Conservation (phyloP, 2,329 filamentous ascomycete species). For the Cercospora sojina region DNA sequence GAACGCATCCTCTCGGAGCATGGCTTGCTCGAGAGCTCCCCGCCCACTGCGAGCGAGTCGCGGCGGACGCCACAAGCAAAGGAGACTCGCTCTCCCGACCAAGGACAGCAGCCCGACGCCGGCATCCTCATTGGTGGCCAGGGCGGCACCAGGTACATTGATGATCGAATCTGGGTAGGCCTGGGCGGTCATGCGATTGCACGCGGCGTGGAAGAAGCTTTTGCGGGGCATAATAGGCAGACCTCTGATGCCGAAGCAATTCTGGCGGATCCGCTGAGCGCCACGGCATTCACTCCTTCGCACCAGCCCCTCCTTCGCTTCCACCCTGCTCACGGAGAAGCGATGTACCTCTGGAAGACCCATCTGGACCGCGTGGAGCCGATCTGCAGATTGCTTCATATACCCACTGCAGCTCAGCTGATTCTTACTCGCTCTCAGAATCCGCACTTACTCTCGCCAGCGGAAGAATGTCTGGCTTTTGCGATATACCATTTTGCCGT, state of each 20-base stretch:
- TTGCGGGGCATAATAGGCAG: conserved; percentile 28
- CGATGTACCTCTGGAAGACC: conserved; percentile 56
- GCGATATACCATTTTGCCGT: conserved; percentile 59
- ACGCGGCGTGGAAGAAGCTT: conserved; percentile 19
- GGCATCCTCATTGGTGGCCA: conserved; percentile 25
- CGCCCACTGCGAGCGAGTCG: neutral
- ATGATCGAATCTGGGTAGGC: conserved; percentile 32
- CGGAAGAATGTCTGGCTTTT: conserved; percentile 59
- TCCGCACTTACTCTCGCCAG: conserved; percentile 56
- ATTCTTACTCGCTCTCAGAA: conserved; percentile 44
- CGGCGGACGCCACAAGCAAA: neutral
- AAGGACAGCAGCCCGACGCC: neutral
- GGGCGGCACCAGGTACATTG: conserved; percentile 44
- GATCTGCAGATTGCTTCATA: conserved; percentile 66
- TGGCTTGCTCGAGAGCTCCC: conserved; percentile 29
- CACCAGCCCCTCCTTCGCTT: conserved; percentile 37
- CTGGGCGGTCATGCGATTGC: conserved; percentile 24
- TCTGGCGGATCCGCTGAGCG: conserved; percentile 21
- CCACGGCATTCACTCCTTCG: conserved; percentile 23
- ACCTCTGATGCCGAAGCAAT: conserved; percentile 27
- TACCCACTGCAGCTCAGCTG: conserved; percentile 56
- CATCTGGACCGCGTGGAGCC: conserved; percentile 71
- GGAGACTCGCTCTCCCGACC: neutral
- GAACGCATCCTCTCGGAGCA: conserved; percentile 41
- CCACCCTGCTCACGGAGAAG: conserved; percentile 53